These are phyloP conservation scores for Plantago major DNA, from an alignment of 257 asterid genomes.

Conservation along the genomic window DNA sequence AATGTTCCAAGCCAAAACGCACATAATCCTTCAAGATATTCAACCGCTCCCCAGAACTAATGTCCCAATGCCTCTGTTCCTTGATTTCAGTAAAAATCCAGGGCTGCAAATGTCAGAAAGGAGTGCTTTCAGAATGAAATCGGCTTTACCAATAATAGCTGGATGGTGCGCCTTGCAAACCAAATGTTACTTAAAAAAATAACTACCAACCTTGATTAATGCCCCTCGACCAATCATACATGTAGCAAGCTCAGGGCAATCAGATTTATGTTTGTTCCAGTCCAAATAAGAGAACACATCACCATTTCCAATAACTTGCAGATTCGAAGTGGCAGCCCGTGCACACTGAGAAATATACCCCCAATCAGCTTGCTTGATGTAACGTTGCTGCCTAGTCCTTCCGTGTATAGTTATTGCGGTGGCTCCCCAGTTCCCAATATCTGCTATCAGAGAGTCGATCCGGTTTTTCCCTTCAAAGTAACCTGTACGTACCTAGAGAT, in stretches of 20 bases:
- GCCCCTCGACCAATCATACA: slow-evolving; percentile 97
- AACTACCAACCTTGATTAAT: slow-evolving; percentile 61
- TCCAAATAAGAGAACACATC: slow-evolving; percentile 82
- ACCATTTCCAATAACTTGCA: slow-evolving; percentile 92
- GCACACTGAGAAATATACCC: slow-evolving; percentile 68
- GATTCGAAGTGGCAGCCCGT: slow-evolving; percentile 52
- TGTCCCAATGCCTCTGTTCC: slow-evolving; percentile 99
- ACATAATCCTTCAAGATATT: slow-evolving; percentile 76
- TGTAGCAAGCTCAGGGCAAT: slow-evolving; percentile 82
- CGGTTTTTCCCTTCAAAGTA: slow-evolving; percentile 94
- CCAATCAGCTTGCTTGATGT: slow-evolving; percentile 95
- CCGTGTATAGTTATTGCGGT: slow-evolving; percentile 88
- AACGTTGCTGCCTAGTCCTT: slow-evolving; percentile 93
- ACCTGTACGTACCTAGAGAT: slow-evolving; percentile 79
- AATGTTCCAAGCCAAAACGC: slow-evolving; percentile 83
- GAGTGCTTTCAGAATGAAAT: slow-evolving; percentile 2
- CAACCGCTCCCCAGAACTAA: slow-evolving; percentile 75
- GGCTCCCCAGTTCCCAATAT: slow-evolving; percentile 87
- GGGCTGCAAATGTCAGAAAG: slow-evolving; percentile 50
- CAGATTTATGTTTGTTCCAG: slow-evolving; percentile 72
- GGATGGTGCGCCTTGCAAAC: neutral
- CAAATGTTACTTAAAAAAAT: slow-evolving; percentile 11
- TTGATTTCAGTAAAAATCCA: slow-evolving; percentile 97
- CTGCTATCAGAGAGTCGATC: slow-evolving; percentile 71
- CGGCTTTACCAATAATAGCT: neutral